phyloP scores from a whole-genome alignment of 164 flowering plant species.

The grape (Vitis vinifera) region ASM3070453v1 NC_081817.1:1339001-1339500 shows the following conservation, averaged over 20 bases:
- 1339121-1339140: not conserved
- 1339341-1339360: too few relatives aligned
- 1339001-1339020: not conserved
- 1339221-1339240: not conserved
- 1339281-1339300: too few relatives aligned
- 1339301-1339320: too few relatives aligned
- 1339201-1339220: not conserved
- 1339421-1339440: too few relatives aligned
- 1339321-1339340: too few relatives aligned
- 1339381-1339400: too few relatives aligned
- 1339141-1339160: not conserved
- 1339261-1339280: not conserved
- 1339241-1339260: not conserved
- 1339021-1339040: too few relatives aligned
- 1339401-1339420: too few relatives aligned
- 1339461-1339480: too few relatives aligned
- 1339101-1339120: not conserved
- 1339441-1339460: too few relatives aligned
- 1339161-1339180: not conserved
- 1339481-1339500: too few relatives aligned
- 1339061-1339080: not conserved
- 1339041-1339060: slow-evolving; percentile 1
- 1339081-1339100: not conserved
- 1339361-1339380: too few relatives aligned
- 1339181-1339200: not conserved